Evolutionary conservation across 176 grass and related monocot genomes (phyloP), one percentile per base, ranked within the genome.

Genomic region (Juncus inflexus): DNA sequence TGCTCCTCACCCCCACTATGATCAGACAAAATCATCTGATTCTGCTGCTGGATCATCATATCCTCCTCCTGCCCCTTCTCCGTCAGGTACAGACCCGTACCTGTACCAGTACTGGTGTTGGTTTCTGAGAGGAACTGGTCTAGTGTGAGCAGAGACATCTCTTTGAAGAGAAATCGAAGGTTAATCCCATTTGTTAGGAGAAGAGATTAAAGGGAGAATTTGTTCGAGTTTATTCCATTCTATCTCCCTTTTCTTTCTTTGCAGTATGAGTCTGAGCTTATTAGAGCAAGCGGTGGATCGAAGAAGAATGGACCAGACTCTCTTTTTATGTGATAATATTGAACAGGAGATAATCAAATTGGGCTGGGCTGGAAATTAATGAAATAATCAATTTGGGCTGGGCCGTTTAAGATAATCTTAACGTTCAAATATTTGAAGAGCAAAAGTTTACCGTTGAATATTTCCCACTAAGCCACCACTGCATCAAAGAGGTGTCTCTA

Each of bases 21-120:
- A 71, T 99, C 94, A 51, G 72, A 77, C 55, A 89, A 86, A 66
- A 89, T 86, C 65, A 91, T 89, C 42, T 77, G 84, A 62, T 80
- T 81, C 7, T 77, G 83, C 65, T 80, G 84, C 10, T 77, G 83
- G 52, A 79, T 78, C 66, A 69, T 55, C 59, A 75, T 83, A 37
- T 81, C 76, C 62, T 73, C 68, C 60, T 58, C 19, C 85, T 80
- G 60, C 41, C 75, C 64, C 28, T 83, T 78, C 2, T 65, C 75
- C 14, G 79, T 61, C 76, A 90, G 83, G 53, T 86, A 84, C 83
- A 90, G 80, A 6, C 43, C 43, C 19, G 19, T 28, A n/a, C n/a
- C n/a, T 6, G 43, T 47, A 64, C 63, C 72, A 35, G 41, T 70
- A 13, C 70, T 58, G 76, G 66, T n/a, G 59, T 42, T 51, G 3